phyloP scores from a whole-genome alignment of 1,139 yeast species.

The Yamadazyma oceani region DNA sequence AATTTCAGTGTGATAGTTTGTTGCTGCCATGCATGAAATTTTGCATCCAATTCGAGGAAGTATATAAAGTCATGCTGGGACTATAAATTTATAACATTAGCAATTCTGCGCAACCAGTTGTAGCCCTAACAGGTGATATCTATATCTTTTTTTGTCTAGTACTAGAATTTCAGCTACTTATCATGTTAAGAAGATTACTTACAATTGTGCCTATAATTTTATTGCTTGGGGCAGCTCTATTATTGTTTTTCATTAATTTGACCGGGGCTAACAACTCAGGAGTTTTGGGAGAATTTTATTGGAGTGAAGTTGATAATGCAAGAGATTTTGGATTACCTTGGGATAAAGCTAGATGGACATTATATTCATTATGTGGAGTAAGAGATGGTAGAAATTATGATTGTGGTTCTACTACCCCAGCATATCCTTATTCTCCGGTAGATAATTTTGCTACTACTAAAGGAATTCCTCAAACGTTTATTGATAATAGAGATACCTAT shows the following conservation, averaged over 20 bases:
- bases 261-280: constrained; percentile 59
- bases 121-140: too few species aligned
- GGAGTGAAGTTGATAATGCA: constrained; percentile 66
- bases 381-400: constrained; percentile 33
- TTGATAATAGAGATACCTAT: constrained; percentile 45
- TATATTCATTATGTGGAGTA: constrained; percentile 61
- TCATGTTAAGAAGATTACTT: constrained; percentile 18
- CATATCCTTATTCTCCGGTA: constrained; percentile 66
- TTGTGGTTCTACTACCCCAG: constrained; percentile 54
- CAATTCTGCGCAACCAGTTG: too few species aligned
- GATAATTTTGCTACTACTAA: constrained; percentile 48
- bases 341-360: constrained; percentile 65
- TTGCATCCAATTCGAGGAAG: not conserved
- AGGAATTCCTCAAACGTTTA: constrained; percentile 48
- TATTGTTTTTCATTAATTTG: constrained; percentile 61
- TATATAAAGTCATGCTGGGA: not conserved
- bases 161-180: too few species aligned
- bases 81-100: too few species aligned
- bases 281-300: constrained; percentile 56
- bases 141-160: too few species aligned
- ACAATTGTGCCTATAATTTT: constrained; percentile 29
- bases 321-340: constrained; percentile 46
- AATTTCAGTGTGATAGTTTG: not conserved
- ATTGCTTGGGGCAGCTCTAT: constrained; percentile 44
- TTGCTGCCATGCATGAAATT: not conserved